These are phyloP conservation scores for Ceratocystis huliohia DNA, from an alignment of 2,329 filamentous ascomycete genomes.

Conservation along the genomic window DNA sequence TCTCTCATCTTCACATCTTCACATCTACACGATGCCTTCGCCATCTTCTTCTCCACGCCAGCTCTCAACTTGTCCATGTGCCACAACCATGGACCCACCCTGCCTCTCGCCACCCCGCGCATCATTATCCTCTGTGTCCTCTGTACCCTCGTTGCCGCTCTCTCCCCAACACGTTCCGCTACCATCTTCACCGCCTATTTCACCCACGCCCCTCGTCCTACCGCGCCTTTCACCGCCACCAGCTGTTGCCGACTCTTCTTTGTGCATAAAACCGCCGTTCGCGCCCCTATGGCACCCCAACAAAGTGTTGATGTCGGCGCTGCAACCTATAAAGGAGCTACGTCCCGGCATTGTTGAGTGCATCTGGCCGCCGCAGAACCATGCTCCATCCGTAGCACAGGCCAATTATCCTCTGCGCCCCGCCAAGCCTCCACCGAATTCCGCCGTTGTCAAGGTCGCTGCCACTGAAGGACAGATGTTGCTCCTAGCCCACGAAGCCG, in stretches of 20 bases:
- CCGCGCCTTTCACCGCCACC: neutral
- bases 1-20: neutral
- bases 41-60: neutral
- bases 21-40: neutral
- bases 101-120: neutral
- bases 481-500: slow-evolving; percentile 4
- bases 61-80: neutral
- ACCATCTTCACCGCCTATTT: neutral
- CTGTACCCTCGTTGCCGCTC: neutral
- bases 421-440: neutral
- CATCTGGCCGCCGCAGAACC: neutral
- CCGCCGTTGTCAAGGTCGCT: slow-evolving; percentile 3
- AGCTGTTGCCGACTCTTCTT: neutral
- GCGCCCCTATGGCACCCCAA: slow-evolving; percentile 6
- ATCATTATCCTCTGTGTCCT: neutral
- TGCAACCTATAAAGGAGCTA: neutral
- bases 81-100: neutral
- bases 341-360: slow-evolving; percentile 7
- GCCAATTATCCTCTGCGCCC: neutral
- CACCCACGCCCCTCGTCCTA: neutral
- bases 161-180: neutral
- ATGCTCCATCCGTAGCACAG: neutral
- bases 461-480: slow-evolving; percentile 8
- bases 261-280: neutral
- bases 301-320: neutral